phyloP scores from a whole-genome alignment of 441 rosid species.

The Cnidoscolus chayamansa region DNA sequence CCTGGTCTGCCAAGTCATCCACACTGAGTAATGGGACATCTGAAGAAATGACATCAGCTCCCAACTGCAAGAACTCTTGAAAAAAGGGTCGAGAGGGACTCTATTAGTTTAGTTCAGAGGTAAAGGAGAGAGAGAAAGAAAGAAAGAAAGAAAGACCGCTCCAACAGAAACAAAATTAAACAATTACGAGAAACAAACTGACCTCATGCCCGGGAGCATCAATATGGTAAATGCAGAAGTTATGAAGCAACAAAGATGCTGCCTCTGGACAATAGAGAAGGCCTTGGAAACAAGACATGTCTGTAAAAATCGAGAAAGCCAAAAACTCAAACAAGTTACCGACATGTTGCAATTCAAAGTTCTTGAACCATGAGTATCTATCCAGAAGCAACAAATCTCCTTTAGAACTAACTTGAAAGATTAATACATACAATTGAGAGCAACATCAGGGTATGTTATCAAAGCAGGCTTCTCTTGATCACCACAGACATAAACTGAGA shows the following conservation, averaged over 20 bases:
- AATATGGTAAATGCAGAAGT: conserved; percentile 87
- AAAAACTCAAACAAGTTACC: conserved; percentile 15
- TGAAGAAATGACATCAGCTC: conserved; percentile 65
- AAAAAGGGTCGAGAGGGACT: conserved; percentile 34
- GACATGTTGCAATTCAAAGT: conserved; percentile 5
- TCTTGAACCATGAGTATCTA: too few species aligned
- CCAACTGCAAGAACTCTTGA: conserved; percentile 79
- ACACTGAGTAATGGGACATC: conserved; percentile 56
- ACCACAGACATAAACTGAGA: conserved; percentile 69
- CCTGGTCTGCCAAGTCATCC: conserved; percentile 73
- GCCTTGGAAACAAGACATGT: conserved; percentile 73
- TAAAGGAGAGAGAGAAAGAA: background rate
- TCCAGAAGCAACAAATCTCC: background rate
- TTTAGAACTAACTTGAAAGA: background rate
- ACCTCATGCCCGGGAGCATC: conserved; percentile 94
- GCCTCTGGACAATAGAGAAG: conserved; percentile 73
- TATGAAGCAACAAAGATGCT: conserved; percentile 68
- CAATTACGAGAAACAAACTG: conserved; percentile 34
- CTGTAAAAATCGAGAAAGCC: conserved; percentile 38
- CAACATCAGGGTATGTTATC: conserved; percentile 82
- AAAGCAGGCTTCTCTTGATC: conserved; percentile 81
- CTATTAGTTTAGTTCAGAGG: conserved; percentile 30
- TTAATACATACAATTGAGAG: conserved; percentile 64
- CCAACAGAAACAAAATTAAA: background rate
- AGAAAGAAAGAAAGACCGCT: background rate